Percentiles rank a stretch among this genome's conserved stretches.
Conservation (phyloP, 164 flowering plant species). For the Buxus sempervirens region DNA sequence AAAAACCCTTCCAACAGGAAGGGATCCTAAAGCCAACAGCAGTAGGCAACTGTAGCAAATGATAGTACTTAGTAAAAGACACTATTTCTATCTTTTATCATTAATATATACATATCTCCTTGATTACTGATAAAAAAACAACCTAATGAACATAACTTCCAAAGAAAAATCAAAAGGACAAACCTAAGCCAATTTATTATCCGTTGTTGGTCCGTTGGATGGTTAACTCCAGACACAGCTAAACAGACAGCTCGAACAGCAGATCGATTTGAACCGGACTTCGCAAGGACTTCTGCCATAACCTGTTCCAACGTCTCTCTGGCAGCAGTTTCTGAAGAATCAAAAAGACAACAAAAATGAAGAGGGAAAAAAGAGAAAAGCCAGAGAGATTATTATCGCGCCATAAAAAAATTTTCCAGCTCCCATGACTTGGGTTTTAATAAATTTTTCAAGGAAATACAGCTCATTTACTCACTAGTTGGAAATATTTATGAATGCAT, state of each 20-base stretch:
- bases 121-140: too few relatives aligned
- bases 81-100: too few relatives aligned
- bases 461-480: neutral
- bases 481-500: neutral
- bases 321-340: constrained; percentile 66
- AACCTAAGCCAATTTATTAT: constrained; percentile 86
- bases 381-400: neutral
- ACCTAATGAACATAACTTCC: too few relatives aligned
- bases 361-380: neutral
- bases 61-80: too few relatives aligned
- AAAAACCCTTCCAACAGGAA: too few relatives aligned
- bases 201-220: constrained; percentile 76
- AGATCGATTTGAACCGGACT: constrained; percentile 51
- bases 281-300: constrained; percentile 74
- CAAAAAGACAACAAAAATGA: too few relatives aligned
- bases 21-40: too few relatives aligned
- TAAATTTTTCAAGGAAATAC: neutral
- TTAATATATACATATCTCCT: too few relatives aligned
- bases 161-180: constrained; percentile 1
- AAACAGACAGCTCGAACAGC: constrained; percentile 86
- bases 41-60: neutral
- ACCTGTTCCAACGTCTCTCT: constrained; percentile 76
- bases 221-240: constrained; percentile 90
- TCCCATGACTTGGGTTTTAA: neutral
- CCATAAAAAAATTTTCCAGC: neutral